These are phyloP conservation scores for Salicornia ramosissima DNA, from an alignment of 148 eudicot species.

Conservation along the genomic window DNA sequence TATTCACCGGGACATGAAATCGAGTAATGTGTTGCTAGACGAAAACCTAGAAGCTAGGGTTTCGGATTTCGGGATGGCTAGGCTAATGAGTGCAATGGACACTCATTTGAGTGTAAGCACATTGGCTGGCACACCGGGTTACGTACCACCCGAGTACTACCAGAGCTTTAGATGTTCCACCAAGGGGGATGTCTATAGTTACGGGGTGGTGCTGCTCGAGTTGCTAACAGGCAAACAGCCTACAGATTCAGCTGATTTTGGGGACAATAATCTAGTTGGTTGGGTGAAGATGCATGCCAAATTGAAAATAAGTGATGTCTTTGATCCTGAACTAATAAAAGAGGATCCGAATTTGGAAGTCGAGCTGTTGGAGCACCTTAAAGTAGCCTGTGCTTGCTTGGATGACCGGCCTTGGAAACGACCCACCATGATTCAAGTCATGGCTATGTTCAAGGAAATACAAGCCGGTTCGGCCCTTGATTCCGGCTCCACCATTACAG, in stretches of 20 bases:
- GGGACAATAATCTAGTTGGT: conserved; percentile 86
- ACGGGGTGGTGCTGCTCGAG: conserved; percentile 84
- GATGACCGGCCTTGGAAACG: conserved; percentile 74
- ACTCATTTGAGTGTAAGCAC: conserved; percentile 91
- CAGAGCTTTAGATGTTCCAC: conserved; percentile 71
- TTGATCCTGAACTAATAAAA: conserved; percentile 54
- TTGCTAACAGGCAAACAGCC: conserved; percentile 71
- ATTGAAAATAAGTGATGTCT: conserved; percentile 53
- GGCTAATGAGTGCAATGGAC: conserved; percentile 83
- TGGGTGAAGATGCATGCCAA: conserved; percentile 82
- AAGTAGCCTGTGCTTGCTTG: conserved; percentile 78
- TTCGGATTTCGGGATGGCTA: conserved; percentile 94
- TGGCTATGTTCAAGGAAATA: conserved; percentile 92
- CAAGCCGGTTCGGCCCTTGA: conserved; percentile 80
- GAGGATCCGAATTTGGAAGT: conserved; percentile 64
- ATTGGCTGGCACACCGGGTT: conserved; percentile 85
- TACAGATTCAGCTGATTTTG: conserved; percentile 79
- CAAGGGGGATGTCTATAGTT: conserved; percentile 87
- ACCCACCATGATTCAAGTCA: conserved; percentile 94
- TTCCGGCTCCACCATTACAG: conserved; percentile 45
- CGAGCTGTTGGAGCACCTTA: conserved; percentile 66
- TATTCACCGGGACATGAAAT: conserved; percentile 90
- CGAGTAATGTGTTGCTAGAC: conserved; percentile 80
- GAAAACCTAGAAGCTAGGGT: conserved; percentile 78
- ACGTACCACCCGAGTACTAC: conserved; percentile 85